Base-by-base conservation (phyloP, 179 eudicot species). In the Patellifolia procumbens region DNA sequence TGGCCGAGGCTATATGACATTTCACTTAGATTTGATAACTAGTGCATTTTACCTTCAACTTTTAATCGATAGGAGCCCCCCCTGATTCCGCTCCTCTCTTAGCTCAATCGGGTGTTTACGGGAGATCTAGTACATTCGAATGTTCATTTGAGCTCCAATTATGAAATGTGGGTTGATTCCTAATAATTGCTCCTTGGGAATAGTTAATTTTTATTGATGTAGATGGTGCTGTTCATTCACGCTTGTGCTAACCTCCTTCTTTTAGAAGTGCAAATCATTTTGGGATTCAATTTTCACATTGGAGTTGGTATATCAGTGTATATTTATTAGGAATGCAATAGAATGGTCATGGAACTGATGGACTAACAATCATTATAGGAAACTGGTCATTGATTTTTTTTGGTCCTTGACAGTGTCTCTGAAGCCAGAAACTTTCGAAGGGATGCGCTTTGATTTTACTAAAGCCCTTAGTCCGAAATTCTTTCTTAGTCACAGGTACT, bases 341-440 rank as follows among this genome's bases (percentile, higher is more conserved):
- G 24, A 63, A 19, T 60, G 39, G 37, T 45, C 42, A 39, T 26
- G 71, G 24, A 17, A 55, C 39, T 20, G 42, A 48, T 7, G 2
- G 11, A 4, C 16, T 51, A 2, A 74, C 39, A 24, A n/a, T 13
- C 46, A 3, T 53, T 10, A 20, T 32, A 68, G 67, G 60, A 19
- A 28, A 31, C 39, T 65, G 35, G 11, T 20, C 22, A 51, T 15
- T 39, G n/a, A n/a, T 56, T 55, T 20, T 39, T 42, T 62, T 71
- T 79, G 52, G 72, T 22, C 72, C 11, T 42, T 83, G 71, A 76
- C 94, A 94, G 98, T 92, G 93, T 87, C 97, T 78, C 78, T 94
- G 75, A 94, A 94, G 92, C 97, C 98, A 8, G 98, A 94, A 66
- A 81, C 83, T 42, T 94, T 94, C 80, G 98, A 94, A 84, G 98